Evolutionary conservation across 371 early-diverging fungal genomes (phyloP), one percentile per base, ranked within the genome.

Genomic region (Mucor mucedo): DNA sequence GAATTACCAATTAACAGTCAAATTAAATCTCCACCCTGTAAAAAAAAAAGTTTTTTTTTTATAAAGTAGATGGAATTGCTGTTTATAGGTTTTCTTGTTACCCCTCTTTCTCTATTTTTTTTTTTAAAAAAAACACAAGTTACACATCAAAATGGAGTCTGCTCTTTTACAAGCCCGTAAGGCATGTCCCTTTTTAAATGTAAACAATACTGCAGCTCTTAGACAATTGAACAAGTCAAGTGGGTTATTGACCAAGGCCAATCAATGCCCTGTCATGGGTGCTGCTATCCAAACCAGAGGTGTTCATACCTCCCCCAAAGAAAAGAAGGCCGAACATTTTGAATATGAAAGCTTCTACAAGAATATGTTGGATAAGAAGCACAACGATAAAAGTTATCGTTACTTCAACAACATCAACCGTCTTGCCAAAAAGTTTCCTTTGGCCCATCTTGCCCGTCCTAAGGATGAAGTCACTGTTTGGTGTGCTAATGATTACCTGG

Each of bases 341-440:
- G 93, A 97, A 74, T 98, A 98, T 76, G 97, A 98, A 73, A 73
- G 76, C 52, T 84, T 91, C 68, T 97, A 94, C 76, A 80, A 87
- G 63, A 72, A 74, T 29, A 92, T 95, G 83, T 75, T 98, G 45
- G 92, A 95, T 38, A 94, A 94, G 86, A 98, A 98, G 80, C 95
- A 95, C 74, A 81, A 88, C 68, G 98, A 98, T 87, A 93, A 95
- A 85, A 89, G 89, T 72, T 98, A 98, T 84, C 92, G 99, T 69
- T 97, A 95, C 80, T 98, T 98, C 76, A 98, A 98, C 90, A 97
- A 97, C 87, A 97, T 98, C 87, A 98, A 97, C 79, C 94, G 98
- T 41, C 83, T 98, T 35, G 98, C 98, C 7, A 80, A 91, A 76
- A 80, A 88, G 67, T 98, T 89, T 74, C 98, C 98, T 53, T 87